phyloP scores from a whole-genome alignment of 2,329 filamentous ascomycete genomes.

The Aspergillus persii region DNA sequence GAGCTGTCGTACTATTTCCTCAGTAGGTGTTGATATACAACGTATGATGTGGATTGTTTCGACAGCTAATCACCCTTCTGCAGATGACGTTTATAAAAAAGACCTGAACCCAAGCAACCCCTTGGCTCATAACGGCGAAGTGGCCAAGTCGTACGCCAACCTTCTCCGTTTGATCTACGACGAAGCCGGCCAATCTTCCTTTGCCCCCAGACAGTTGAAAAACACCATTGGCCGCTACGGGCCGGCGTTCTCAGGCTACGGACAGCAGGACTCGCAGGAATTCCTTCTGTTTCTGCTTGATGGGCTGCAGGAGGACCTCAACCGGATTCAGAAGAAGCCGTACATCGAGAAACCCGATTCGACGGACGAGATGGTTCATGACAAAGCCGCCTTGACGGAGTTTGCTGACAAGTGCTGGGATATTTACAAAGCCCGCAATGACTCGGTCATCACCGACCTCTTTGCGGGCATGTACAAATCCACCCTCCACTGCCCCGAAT shows the following conservation, averaged over 20 bases:
- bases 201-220: constrained; percentile 81
- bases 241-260: constrained; percentile 86
- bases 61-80: constrained; percentile 1
- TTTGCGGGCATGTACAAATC: constrained; percentile 99
- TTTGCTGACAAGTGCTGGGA: constrained; percentile 89
- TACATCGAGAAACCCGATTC: constrained; percentile 98
- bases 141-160: constrained; percentile 79
- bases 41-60: neutral
- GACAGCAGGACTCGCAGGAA: constrained; percentile 96
- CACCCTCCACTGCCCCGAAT: constrained; percentile 85
- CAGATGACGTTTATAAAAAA: constrained; percentile 64
- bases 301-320: constrained; percentile 91
- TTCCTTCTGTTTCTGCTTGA: constrained; percentile 94
- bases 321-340: constrained; percentile 89
- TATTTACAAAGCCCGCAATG: constrained; percentile 87
- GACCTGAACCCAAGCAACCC: constrained; percentile 87
- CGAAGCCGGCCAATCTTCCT: constrained; percentile 62
- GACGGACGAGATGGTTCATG: constrained; percentile 89
- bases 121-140: constrained; percentile 77
- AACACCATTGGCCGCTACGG: constrained; percentile 75
- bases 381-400: constrained; percentile 73
- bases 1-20: constrained; percentile 93
- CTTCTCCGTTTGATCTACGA: constrained; percentile 77
- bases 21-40: constrained; percentile 28
- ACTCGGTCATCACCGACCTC: constrained; percentile 90